These are phyloP conservation scores for Teratosphaeria zuluensis DNA, from an alignment of 2,329 filamentous ascomycete genomes.

Conservation along the genomic window DNA sequence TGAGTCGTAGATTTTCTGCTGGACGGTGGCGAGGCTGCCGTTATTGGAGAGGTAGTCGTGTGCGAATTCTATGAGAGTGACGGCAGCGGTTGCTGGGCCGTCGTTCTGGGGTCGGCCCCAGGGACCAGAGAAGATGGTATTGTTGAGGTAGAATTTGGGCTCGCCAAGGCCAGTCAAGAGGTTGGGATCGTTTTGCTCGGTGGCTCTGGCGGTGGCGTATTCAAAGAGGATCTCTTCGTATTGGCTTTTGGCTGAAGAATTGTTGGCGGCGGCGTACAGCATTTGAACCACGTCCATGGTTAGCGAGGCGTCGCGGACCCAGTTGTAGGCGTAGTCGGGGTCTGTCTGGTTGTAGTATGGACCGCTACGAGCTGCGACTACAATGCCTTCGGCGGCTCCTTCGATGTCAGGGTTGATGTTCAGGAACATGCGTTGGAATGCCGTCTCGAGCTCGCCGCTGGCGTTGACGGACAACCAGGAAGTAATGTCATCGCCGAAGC, in stretches of 20 bases:
- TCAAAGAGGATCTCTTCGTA: slow-evolving; percentile 20
- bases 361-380: slow-evolving; percentile 23
- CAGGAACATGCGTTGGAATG: slow-evolving; percentile 21
- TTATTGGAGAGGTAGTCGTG: slow-evolving; percentile 18
- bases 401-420: slow-evolving; percentile 24
- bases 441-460: slow-evolving; percentile 15
- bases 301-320: slow-evolving; percentile 22
- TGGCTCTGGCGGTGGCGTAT: slow-evolving; percentile 19
- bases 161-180: slow-evolving; percentile 24
- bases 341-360: slow-evolving; percentile 15
- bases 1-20: slow-evolving; percentile 22
- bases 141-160: slow-evolving; percentile 26
- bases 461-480: slow-evolving; percentile 14
- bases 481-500: slow-evolving; percentile 24
- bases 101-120: slow-evolving; percentile 28
- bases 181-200: slow-evolving; percentile 24
- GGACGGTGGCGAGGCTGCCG: slow-evolving; percentile 17
- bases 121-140: slow-evolving; percentile 20
- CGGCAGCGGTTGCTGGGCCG: slow-evolving; percentile 23
- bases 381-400: slow-evolving; percentile 20
- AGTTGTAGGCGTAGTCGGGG: slow-evolving; percentile 26
- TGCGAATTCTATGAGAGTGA: slow-evolving; percentile 24
- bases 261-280: slow-evolving; percentile 18
- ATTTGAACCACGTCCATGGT: slow-evolving; percentile 22
- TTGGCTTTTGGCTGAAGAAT: slow-evolving; percentile 8